Conservation (phyloP, 2,329 filamentous ascomycete species). For the Phialophora verrucosa region DNA sequence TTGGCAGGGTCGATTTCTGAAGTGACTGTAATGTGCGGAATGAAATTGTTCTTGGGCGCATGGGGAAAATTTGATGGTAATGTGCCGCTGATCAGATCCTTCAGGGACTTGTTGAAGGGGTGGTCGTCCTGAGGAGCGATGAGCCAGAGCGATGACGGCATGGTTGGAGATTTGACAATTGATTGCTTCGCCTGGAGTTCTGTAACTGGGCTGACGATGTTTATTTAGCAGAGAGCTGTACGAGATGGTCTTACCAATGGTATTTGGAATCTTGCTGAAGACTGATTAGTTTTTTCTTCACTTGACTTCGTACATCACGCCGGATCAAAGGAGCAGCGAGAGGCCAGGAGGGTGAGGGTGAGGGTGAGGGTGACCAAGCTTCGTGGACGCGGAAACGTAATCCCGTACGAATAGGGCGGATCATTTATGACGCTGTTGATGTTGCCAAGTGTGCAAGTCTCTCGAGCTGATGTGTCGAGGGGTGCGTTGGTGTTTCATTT, state of each 20-base stretch:
- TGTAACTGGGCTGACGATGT: neutral
- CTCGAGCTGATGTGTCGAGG: neutral
- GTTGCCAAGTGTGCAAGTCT: neutral
- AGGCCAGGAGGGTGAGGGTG: no score
- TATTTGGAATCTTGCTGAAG: neutral
- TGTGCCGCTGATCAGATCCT: conserved; percentile 28
- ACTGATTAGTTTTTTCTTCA: neutral
- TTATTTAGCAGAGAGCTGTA: neutral
- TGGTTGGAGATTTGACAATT: neutral
- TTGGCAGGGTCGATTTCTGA: conserved; percentile 29
- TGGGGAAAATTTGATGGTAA: conserved; percentile 28
- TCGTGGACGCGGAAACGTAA: neutral
- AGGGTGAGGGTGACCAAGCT: neutral
- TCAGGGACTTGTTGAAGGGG: conserved; percentile 29
- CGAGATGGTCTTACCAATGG: neutral
- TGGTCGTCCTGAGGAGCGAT: conserved; percentile 27
- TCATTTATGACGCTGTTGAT: neutral
- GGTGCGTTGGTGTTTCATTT: neutral
- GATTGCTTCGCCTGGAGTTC: neutral
- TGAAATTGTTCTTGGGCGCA: conserved; percentile 23
- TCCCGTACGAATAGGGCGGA: neutral
- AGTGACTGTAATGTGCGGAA: conserved; percentile 26
- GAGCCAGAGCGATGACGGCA: conserved; percentile 31
- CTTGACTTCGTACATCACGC: neutral
- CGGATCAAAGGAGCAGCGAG: neutral